Base-by-base conservation (phyloP, 495 filamentous ascomycete genomes). In the Parachaetomium inaequale region DNA sequence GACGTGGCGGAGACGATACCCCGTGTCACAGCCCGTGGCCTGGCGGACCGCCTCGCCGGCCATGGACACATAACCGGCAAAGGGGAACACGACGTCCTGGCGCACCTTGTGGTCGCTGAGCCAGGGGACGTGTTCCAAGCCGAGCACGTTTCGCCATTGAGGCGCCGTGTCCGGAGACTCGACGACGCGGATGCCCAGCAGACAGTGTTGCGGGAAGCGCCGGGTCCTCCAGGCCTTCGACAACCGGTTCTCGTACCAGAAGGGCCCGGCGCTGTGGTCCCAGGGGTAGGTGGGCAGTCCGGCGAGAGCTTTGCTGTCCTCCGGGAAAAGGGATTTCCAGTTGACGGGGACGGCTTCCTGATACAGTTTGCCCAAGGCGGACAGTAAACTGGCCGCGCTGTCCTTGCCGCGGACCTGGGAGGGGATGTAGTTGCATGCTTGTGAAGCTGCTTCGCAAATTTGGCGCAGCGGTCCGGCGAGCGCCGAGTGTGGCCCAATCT, bases 131-230 rank as follows among this genome's bases (percentile, higher is more conserved):
- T 82, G 74, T 0, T 63, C 53, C 0, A 74, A 19, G 17, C 72
- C 56, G 0, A 84, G 46, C 8, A 78, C 26, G 46, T 80, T 74
- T 3, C 76, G 70, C 81, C 81, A 85, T 4, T 50, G 49, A 1
- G 78, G 68, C 31, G 58, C 47, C 21, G 63, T 56, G 15, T 56
- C 53, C 19, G 62, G 23, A 38, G 57, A 46, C 66, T 66, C 57
- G 21, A 74, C 32, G 32, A 77, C 79, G 49, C 79, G 70, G 34
- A 70, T 69, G 28, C 83, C 65, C 0, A 83, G 81, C 0, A 85
- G 53, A 61, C 79, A 77, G 45, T 82, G 76, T 1, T 66, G 60
- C 1, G 61, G 59, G 34, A 66, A 63, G 17, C 69, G 64, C 0
- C 78, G 72, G 10, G 72, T 66, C 7, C 82, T 72, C 45, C 73